Conservation (phyloP, 2,329 filamentous ascomycete genomes). For the Lecanicillium sp. region DNA sequence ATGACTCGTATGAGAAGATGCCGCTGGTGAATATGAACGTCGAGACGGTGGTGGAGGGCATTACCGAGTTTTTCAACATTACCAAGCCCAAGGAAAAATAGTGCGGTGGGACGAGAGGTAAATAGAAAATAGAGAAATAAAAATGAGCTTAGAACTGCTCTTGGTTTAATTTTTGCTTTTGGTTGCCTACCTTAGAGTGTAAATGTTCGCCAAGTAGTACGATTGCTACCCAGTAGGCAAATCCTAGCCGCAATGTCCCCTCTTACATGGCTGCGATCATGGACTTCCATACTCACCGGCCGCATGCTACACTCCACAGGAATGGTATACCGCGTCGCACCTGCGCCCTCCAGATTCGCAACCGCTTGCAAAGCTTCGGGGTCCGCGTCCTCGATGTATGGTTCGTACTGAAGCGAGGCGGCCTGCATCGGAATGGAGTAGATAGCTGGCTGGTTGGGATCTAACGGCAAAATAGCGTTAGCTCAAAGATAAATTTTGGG, state of each 20-base stretch:
- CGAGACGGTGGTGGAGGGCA: constrained; percentile 69
- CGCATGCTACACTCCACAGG: constrained; percentile 18
- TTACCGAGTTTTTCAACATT: constrained; percentile 72
- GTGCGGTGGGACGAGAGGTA: not conserved
- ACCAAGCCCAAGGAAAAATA: constrained; percentile 45
- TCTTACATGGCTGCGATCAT: constrained; percentile 32
- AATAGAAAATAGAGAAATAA: not conserved
- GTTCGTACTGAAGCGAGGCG: constrained; percentile 25
- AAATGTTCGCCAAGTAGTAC: constrained; percentile 40
- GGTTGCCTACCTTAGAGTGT: no score
- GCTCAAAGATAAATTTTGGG: no score
- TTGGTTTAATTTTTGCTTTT: constrained; percentile 3
- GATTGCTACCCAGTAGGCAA: constrained; percentile 42
- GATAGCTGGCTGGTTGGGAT: constrained; percentile 20
- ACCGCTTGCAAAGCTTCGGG: constrained; percentile 2
- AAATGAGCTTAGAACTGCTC: not conserved
- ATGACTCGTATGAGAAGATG: constrained; percentile 77
- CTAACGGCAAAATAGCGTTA: not conserved
- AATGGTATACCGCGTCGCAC: constrained; percentile 17
- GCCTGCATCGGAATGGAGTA: constrained; percentile 29
- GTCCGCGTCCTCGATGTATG: constrained; percentile 21
- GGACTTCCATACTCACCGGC: constrained; percentile 45
- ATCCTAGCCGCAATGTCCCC: constrained; percentile 42
- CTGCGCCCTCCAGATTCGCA: constrained; percentile 8
- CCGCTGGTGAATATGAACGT: constrained; percentile 83